Evolutionary conservation across 805 yeast species (phyloP), one percentile per base, ranked within the genome.

Genomic region (Candida coquimbonensis): DNA sequence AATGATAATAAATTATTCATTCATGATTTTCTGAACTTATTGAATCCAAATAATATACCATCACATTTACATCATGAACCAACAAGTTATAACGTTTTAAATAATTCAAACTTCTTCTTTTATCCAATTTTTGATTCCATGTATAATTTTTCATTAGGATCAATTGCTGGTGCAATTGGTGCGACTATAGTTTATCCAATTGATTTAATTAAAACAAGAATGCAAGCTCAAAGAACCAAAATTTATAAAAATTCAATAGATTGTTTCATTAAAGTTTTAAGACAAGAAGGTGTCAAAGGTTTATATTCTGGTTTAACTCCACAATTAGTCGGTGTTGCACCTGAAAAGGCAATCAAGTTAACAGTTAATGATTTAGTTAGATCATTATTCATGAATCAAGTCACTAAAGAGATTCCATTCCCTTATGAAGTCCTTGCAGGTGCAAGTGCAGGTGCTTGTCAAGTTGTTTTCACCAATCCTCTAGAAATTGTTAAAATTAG

Each of bases 141-240:
- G 46, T 87, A 90, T 67, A 88, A 95, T 48, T 91, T 91, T 65
- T 69, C 85, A 29, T 71, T 91, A 48, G 99, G 99, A 16, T 88
- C 97, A 4, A 75, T 90, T 42, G 98, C 99, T 31, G 99, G 99
- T 48, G 93, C 96, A 56, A 81, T 91, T 65, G 99, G 99, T 51
- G 97, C 99, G n/a, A 87, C 96, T 7, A 87, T 85, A 14, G 99
- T 91, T 38, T 91, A 91, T 64, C 99, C 99, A 31, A 93, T 93
- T 54, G 99, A 91, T 67, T 73, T 93, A 63, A 89, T 91, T 53
- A 91, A 91, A 69, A 91, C 99, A 6, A 80, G 98, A 65, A 88
- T 91, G 95, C 99, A 91, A 69, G 95, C 95, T 50, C 98, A 91
- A 69, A 78, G 88, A 53, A 78, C 77, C 42, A 68, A 82, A 1